Conservation (phyloP, 2,329 filamentous ascomycete genomes). For the Fusarium duplospermum region DNA sequence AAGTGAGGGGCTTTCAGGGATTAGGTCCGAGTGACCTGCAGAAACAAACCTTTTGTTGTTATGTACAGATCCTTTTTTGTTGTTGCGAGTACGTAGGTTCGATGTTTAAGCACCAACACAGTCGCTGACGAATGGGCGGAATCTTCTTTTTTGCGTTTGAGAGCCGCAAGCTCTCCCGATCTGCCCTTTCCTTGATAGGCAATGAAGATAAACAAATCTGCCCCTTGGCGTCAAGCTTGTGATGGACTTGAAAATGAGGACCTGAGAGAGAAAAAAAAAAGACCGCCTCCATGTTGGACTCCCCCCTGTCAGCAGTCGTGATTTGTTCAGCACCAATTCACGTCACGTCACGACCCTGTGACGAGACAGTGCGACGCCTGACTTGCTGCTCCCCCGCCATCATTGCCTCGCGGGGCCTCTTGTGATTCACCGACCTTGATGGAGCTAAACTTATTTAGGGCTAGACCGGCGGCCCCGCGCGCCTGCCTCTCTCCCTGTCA, state of each 20-base stretch:
- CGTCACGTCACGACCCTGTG: conserved; percentile 31
- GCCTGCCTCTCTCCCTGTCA: conserved; percentile 35
- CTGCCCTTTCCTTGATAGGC: conserved; percentile 12
- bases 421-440: conserved; percentile 41
- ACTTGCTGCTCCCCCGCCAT: conserved; percentile 42
- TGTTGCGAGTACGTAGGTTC: neutral
- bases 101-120: neutral
- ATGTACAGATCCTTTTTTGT: neutral
- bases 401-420: conserved; percentile 41
- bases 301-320: neutral
- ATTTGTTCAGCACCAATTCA: conserved; percentile 20
- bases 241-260: neutral
- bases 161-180: neutral
- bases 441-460: conserved; percentile 17
- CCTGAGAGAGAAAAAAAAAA: neutral
- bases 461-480: conserved; percentile 43
- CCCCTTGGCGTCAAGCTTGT: conserved; percentile 5
- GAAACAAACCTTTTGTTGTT: neutral
- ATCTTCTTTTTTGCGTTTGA: neutral
- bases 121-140: neutral
- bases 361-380: conserved; percentile 42
- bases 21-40: neutral
- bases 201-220: conserved; percentile 2
- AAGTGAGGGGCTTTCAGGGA: neutral
- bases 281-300: neutral